Evolutionary conservation across 1,284 basidiomycete species (phyloP), one percentile per base, ranked within the genome.

Genomic region (Sporisorium graminicola): DNA sequence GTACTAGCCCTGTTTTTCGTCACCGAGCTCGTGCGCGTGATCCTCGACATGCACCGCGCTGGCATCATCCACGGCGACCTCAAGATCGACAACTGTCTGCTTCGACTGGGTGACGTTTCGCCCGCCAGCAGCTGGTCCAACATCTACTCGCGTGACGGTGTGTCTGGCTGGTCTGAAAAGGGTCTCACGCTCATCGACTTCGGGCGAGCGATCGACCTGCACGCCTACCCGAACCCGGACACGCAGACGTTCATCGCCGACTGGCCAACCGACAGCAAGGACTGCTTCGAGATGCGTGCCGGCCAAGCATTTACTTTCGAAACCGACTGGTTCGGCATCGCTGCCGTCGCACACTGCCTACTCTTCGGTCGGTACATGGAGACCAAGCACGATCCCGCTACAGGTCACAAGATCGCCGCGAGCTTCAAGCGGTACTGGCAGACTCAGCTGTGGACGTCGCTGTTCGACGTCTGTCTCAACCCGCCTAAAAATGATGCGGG

Each of bases 41-140:
- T 98, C 53, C 94, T 97, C 82, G 91, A 89, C 24, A 89, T 98
- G 85, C 97, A 99, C 86, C 71, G 86, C 10, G 88, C 89, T 0
- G 92, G 93, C 18, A 92, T 98, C 87, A 92, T 99, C 77, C 97
- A 99, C 82, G 96, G 97, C 46, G 97, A 99, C 87, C 89, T 99
- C 79, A 99, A 99, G 89, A 98, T 98, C 84, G 97, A 99, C 88
- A 99, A 99, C 87, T 98, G 95, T 85, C 89, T 99, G 14, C 88
- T 99, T 9, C 91, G 97, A 5, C 89, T 99, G 29, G 93, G 94
- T 13, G 91, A 94, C 56, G 72, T 79, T 9, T 91, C 92, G 0
- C 91, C 90, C 18, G 91, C 91, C 2, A 70, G 65, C 18, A 86
- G 89, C 0, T 95, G 96, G 92, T 89, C 91, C 2, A 87, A 90